Evolutionary conservation across 108 stramenopile genomes (phyloP).

Genomic region (Fragilaria radians): DNA sequence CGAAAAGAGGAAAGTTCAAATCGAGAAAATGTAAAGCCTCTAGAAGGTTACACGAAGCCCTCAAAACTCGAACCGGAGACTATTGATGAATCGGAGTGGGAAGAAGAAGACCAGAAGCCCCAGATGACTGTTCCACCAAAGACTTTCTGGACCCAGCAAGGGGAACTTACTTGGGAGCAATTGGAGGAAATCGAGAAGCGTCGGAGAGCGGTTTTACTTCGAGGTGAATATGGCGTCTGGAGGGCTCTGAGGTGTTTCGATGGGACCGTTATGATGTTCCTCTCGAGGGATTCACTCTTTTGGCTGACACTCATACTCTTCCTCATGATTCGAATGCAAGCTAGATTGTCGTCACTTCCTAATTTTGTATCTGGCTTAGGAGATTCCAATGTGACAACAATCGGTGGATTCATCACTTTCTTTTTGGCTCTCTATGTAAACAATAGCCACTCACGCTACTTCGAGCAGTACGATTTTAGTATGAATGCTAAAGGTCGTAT

Average conservation of each 20-base stretch:
- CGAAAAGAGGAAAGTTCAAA: too few relatives aligned
- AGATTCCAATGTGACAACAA: neutral
- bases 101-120: too few relatives aligned
- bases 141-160: too few relatives aligned
- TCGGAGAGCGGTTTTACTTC: constrained; percentile 13
- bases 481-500: constrained; percentile 39
- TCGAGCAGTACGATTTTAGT: constrained; percentile 23
- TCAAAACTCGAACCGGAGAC: too few relatives aligned
- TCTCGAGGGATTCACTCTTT: constrained; percentile 21
- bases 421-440: constrained; percentile 53
- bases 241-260: constrained; percentile 9
- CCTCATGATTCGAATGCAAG: constrained; percentile 18
- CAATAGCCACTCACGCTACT: constrained; percentile 27
- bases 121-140: too few relatives aligned
- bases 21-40: too few relatives aligned
- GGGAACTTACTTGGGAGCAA: constrained; percentile 11
- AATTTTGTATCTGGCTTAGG: neutral
- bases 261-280: constrained; percentile 16
- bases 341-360: neutral
- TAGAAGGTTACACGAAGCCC: too few relatives aligned
- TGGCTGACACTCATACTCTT: constrained; percentile 33
- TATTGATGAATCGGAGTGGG: too few relatives aligned
- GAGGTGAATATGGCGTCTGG: constrained; percentile 7
- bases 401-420: constrained; percentile 7
- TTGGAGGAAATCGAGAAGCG: constrained; percentile 17